phyloP scores from a whole-genome alignment of 768 basidiomycete genomes.

The Boletus subparvulus region DNA sequence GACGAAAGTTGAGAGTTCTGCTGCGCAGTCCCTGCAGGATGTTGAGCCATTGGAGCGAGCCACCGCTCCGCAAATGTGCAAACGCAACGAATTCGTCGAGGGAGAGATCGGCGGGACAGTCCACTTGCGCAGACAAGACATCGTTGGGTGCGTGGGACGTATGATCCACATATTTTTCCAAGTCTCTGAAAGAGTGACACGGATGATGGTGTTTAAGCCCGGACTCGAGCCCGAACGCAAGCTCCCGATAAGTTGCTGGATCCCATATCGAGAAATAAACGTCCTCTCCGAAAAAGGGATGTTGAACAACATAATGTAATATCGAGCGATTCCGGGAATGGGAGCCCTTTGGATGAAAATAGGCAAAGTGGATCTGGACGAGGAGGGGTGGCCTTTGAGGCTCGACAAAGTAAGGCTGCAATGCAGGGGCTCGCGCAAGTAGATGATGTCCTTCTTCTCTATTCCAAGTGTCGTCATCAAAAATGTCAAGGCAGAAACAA shows the following conservation, averaged over 20 bases:
- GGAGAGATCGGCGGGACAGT: not conserved
- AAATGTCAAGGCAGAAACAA: too few relatives aligned
- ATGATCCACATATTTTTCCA: too few relatives aligned
- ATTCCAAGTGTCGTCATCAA: too few relatives aligned
- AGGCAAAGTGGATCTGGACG: not conserved
- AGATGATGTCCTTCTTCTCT: not conserved
- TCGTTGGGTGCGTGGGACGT: not conserved
- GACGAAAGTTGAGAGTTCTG: not conserved
- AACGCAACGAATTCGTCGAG: not conserved
- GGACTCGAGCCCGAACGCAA: too few relatives aligned
- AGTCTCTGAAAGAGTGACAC: too few relatives aligned
- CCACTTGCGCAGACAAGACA: not conserved
- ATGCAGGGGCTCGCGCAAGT: not conserved
- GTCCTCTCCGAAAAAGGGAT: too few relatives aligned
- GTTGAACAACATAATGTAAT: not conserved
- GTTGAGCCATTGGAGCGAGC: not conserved
- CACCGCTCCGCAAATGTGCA: not conserved
- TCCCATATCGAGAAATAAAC: too few relatives aligned
- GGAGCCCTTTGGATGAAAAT: not conserved
- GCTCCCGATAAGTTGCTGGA: too few relatives aligned
- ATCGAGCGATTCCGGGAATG: not conserved
- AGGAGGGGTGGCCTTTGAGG: not conserved
- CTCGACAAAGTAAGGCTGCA: not conserved
- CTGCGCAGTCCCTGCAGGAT: not conserved
- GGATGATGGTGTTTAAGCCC: too few relatives aligned